Evolutionary conservation across 352 stramenopile genomes (phyloP).

Genomic region (Phytophthora colocasiae): DNA sequence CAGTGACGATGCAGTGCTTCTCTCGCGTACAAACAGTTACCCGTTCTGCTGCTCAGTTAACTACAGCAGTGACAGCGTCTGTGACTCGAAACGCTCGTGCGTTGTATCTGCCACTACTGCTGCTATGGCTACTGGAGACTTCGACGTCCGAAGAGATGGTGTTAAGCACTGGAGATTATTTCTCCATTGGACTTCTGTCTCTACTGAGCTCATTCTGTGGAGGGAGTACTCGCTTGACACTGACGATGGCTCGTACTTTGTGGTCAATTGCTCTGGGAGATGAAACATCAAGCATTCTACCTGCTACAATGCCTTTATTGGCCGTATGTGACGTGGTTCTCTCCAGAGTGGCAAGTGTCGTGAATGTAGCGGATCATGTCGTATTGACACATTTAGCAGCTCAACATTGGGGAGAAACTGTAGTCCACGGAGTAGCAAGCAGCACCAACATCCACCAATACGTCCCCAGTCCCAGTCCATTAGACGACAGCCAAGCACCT

Average conservation of each 20-base stretch:
- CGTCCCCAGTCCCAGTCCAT: constrained; percentile 12
- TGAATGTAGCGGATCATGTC: constrained; percentile 50
- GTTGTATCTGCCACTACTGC: constrained; percentile 52
- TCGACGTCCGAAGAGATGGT: constrained; percentile 16
- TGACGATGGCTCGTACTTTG: constrained; percentile 37
- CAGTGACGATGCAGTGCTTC: constrained; percentile 49
- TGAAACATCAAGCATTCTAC: constrained; percentile 11
- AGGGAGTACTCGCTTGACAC: constrained; percentile 24
- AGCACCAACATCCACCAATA: neutral
- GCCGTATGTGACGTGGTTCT: constrained; percentile 52
- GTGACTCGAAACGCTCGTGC: constrained; percentile 45
- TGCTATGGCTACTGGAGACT: constrained; percentile 51
- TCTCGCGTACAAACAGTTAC: constrained; percentile 42
- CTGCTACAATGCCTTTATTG: constrained; percentile 47
- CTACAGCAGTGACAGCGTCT: constrained; percentile 35
- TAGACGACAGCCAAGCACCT: constrained; percentile 22
- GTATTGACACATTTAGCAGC: constrained; percentile 51
- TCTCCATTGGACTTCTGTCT: constrained; percentile 25
- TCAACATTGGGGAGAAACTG: constrained; percentile 54
- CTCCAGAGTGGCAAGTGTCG: constrained; percentile 35
- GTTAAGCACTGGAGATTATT: constrained; percentile 25
- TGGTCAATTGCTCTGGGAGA: constrained; percentile 26
- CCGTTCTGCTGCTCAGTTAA: constrained; percentile 49
- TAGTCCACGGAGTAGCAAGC: constrained; percentile 15
- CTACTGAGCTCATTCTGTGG: constrained; percentile 53